These are phyloP conservation scores for Aplosporella prunicola DNA, from an alignment of 2,329 filamentous ascomycete genomes.

Conservation along the genomic window DNA sequence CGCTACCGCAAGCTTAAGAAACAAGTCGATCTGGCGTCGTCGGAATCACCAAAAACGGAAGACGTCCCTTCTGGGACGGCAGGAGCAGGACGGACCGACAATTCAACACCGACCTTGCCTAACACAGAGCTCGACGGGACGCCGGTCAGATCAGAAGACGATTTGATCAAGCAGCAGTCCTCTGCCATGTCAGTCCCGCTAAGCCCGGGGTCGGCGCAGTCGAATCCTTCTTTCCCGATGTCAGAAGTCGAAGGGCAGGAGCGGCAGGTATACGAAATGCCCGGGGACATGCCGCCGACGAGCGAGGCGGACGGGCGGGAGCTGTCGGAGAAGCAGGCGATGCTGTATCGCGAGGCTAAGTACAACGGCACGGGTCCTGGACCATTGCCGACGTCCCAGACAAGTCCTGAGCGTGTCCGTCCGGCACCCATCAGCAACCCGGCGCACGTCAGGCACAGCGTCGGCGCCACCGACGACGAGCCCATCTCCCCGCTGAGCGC, in stretches of 20 bases:
- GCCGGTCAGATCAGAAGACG: background rate
- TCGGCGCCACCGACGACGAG: constrained; percentile 1
- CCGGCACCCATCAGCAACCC: constrained; percentile 6
- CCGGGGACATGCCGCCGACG: constrained; percentile 46
- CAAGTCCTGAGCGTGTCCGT: constrained; percentile 1
- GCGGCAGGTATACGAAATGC: constrained; percentile 38
- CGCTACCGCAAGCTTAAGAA: constrained; percentile 5
- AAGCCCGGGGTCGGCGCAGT: constrained; percentile 2
- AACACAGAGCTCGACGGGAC: constrained; percentile 34
- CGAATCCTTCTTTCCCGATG: background rate
- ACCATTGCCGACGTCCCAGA: constrained; percentile 8
- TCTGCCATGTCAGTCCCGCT: background rate
- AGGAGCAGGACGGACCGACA: constrained; percentile 1
- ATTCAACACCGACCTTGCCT: constrained; percentile 17
- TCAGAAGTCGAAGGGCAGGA: constrained; percentile 29
- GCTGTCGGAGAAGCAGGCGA: constrained; percentile 40
- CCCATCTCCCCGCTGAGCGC: constrained; percentile 3
- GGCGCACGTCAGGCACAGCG: constrained; percentile 7
- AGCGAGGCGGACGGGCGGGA: constrained; percentile 40
- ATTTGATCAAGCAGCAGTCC: background rate
- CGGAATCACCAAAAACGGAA: constrained; percentile 12
- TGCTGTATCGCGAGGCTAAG: constrained; percentile 34
- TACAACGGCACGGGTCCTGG: constrained; percentile 37
- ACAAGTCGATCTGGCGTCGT: too few relatives aligned
- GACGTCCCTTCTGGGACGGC: constrained; percentile 15